Evolutionary conservation across 257 asterid genomes (phyloP), one percentile per base, ranked within the genome.

Genomic region (Cordia subcordata): DNA sequence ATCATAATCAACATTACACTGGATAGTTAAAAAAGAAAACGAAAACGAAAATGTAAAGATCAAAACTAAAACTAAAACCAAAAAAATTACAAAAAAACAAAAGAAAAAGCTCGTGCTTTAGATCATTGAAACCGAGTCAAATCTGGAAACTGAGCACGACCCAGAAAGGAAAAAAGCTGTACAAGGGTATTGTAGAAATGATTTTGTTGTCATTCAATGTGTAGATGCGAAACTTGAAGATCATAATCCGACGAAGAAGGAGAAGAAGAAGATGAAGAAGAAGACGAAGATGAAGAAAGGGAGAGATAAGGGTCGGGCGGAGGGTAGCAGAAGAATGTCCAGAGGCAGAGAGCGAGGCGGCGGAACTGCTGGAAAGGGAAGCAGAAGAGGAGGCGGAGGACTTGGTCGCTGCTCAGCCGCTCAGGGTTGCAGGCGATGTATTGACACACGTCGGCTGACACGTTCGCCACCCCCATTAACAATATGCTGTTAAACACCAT

Each of bases 381-480:
- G 70, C 85, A 83, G 71, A 83, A 87, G 57, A 90, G 73, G 63
- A 87, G 96, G 70, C 71, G 76, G 47, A 86, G 86, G 58, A 82
- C 82, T 64, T 84, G 85, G 49, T 90, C 86, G 75, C 73, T 66
- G 78, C 82, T 80, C 49, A 90, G 75, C 51, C 80, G 76, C 71
- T 87, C 95, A 0, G 96, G 85, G 44, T 87, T 87, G 81, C 96
- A 90, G 4, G 93, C 92, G 57, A 90, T 60, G 88, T 81, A 85
- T 68, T 90, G 97, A 54, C 81, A 90, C 4, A 72, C 77, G 13
- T 81, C 62, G 2, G 94, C 96, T 53, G 97, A 87, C 10, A 81
- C 56, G 73, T 69, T 80, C 0, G 93, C 96, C 62, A 87, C 95
- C 35, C 73, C 77, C 39, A 72, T 84, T 67, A 87, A 73, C 21